These are phyloP conservation scores for Wolfiporia cocos DNA, from an alignment of 1,284 basidiomycete species.

Conservation along the genomic window DNA sequence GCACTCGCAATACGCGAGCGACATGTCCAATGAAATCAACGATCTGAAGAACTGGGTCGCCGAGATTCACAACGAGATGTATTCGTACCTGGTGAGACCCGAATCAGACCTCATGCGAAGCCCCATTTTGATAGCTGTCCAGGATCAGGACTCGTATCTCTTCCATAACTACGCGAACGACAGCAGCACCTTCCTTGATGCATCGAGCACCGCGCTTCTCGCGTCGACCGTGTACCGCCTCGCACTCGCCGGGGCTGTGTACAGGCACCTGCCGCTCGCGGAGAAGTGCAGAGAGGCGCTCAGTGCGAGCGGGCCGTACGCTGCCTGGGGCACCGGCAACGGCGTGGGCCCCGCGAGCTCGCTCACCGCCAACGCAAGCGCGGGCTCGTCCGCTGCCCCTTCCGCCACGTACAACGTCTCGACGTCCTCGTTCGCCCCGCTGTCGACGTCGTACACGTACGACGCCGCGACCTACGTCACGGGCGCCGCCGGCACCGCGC, in stretches of 20 bases:
- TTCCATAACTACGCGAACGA: slow-evolving; percentile 66
- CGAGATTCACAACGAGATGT: slow-evolving; percentile 75
- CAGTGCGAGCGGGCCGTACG: slow-evolving; percentile 23
- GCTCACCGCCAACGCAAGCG: not conserved
- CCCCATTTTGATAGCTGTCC: not conserved
- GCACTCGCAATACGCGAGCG: slow-evolving; percentile 47
- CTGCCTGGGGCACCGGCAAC: slow-evolving; percentile 4
- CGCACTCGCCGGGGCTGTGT: slow-evolving; percentile 43
- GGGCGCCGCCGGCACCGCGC: too few relatives aligned
- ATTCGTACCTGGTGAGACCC: slow-evolving; percentile 38
- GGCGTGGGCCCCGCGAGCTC: slow-evolving; percentile 4
- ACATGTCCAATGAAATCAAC: slow-evolving; percentile 46
- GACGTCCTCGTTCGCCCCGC: not conserved
- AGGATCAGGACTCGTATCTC: slow-evolving; percentile 1
- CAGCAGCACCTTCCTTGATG: slow-evolving; percentile 62
- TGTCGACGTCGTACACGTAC: not conserved
- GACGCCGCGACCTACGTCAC: too few relatives aligned
- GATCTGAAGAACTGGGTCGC: slow-evolving; percentile 64
- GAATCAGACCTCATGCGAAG: not conserved
- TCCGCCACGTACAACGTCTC: not conserved
- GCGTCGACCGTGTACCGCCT: slow-evolving; percentile 74
- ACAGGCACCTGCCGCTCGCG: slow-evolving; percentile 49
- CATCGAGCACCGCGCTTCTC: slow-evolving; percentile 69
- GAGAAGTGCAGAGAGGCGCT: slow-evolving; percentile 49
- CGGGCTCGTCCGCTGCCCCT: not conserved